Evolutionary conservation across 495 filamentous ascomycete genomes (phyloP), one percentile per base, ranked within the genome.

Genomic region (Oleoguttula mirabilis): DNA sequence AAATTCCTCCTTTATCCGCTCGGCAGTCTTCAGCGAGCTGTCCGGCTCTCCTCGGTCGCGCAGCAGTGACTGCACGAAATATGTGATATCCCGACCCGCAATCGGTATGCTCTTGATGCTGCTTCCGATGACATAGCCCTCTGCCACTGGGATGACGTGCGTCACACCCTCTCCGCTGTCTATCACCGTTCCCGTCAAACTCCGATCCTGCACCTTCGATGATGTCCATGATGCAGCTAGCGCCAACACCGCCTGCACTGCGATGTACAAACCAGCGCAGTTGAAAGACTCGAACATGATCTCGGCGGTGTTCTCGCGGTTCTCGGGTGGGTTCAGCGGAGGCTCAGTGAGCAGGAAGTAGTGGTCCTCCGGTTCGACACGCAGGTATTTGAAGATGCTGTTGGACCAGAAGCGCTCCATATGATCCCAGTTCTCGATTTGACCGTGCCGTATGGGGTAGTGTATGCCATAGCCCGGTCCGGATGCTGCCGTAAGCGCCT

Each of bases 241-340:
- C 11, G 90, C 90, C 37, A 98, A 79, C 16, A 98, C 90, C 11
- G 90, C 90, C 66, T 98, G 90, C 8, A 98, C 90, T 31, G 92
- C 90, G 55, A 98, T 98, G 65, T 98, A 98, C 28, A 98, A 80
- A 62, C 90, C 90, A 42, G 90, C 88, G 65, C 90, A 96, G 63
- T 98, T 98, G 70, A 96, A 98, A 14, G 88, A 94, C 58, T 98
- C 90, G 67, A 98, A 98, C 81, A 98, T 94, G 64, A 98, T 96
- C 61, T 98, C 90, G 61, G 90, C 90, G 16, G 90, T 96, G 62
- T 95, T 95, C 62, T 98, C 90, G 51, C 90, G 87, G 64, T 95
- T 95, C 68, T 98, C 90, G 15, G 90, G 90, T 20, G 90, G 90
- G 65, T 98, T 96, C 45, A 96, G 72, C 43, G 90, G 92, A 84